Evolutionary conservation across 2,329 filamentous ascomycete species (phyloP), one percentile per base, ranked within the genome.

Genomic region (Blumeriella jaapii): DNA sequence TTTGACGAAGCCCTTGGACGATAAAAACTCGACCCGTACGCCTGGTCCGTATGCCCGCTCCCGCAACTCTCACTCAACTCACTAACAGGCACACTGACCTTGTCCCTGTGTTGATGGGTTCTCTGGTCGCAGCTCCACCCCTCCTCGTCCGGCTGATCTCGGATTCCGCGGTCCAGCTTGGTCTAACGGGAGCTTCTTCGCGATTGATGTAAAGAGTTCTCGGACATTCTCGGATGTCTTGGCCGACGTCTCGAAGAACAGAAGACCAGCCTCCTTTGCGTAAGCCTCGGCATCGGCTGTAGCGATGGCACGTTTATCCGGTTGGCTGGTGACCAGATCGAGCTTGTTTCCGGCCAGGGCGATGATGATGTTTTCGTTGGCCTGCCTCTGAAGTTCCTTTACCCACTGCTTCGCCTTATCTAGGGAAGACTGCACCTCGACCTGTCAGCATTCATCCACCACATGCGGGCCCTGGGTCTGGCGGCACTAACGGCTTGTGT

Each of bases 361-460:
- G 56, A 98, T 98, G 61, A 98, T 87, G 61, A 98, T 98, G 64
- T 96, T 96, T 64, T 98, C 91, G 67, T 96, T 98, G 45, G 93
- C 91, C 65, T 98, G 91, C 58, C 91, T 80, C 63, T 98, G 91
- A 36, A 98, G 77, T 60, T 98, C 91, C 66, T 96, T 96, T 40
- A 98, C 89, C 91, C 91, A 98, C 28, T 87, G 82, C 64, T 98
- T 98, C 51, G 93, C 93, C 69, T 98, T 98, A 63, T 98, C 93
- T 55, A 98, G 70, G 30, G 91, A 98, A 47, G 87, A 76, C 91
- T 98, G 49, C 31, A 8, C 6, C 6, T 6, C 31, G 9, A 29
- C 18, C 26, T 37, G 29, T 49, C 25, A 50, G 44, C 29, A 19
- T 13, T 8, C 2, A 12, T 27, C 25, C 25, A 27, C 12, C 11